Percentiles rank a stretch among this genome's conserved stretches.
These are phyloP conservation scores for Cyathus striatus DNA, from an alignment of 768 basidiomycete species.

Conservation along the genomic window DNA sequence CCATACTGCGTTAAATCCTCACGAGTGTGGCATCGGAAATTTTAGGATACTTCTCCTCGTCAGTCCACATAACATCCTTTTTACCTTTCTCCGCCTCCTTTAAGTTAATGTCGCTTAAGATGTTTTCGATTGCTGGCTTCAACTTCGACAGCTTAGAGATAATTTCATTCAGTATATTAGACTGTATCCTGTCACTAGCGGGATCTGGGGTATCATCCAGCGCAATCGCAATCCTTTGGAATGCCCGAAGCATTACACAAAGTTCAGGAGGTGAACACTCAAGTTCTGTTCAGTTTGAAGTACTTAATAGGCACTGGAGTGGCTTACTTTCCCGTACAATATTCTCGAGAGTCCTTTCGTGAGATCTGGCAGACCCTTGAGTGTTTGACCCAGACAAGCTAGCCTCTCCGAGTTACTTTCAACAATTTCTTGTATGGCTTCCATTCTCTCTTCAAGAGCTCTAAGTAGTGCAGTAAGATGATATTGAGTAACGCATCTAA, in stretches of 20 bases:
- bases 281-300: neutral
- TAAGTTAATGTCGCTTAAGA: constrained; percentile 54
- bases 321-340: constrained; percentile 80
- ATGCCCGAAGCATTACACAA: constrained; percentile 66
- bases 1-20: constrained; percentile 15
- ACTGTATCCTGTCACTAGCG: constrained; percentile 53
- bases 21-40: constrained; percentile 62
- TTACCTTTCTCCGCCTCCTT: constrained; percentile 60
- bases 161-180: constrained; percentile 65
- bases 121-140: constrained; percentile 42
- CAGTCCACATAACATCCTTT: constrained; percentile 68
- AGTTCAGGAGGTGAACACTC: constrained; percentile 86
- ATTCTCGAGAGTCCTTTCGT: constrained; percentile 82
- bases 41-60: constrained; percentile 37
- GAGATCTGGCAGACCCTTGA: constrained; percentile 81
- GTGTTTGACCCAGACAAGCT: constrained; percentile 58
- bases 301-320: neutral
- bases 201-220: constrained; percentile 46
- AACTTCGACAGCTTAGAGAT: constrained; percentile 65
- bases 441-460: constrained; percentile 66
- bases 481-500: neutral
- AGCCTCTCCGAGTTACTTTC: constrained; percentile 56
- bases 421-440: constrained; percentile 83
- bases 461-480: constrained; percentile 28
- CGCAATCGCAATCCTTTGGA: constrained; percentile 61